Evolutionary conservation across 2,329 filamentous ascomycete species (phyloP), one percentile per base, ranked within the genome.

Genomic region (Passalora sequoiae): DNA sequence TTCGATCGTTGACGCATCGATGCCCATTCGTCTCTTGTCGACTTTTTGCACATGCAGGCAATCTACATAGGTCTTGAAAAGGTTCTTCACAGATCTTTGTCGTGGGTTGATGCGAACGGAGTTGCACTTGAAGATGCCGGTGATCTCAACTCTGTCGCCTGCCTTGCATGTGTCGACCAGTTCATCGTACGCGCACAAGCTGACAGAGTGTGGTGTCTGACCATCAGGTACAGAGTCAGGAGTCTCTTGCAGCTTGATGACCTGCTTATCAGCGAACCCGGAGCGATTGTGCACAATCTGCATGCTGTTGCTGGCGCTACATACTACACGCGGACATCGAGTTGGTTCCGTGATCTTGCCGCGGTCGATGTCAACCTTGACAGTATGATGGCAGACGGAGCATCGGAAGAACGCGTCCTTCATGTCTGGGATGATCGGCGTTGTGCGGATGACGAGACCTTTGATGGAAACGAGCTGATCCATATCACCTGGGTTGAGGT

Each of bases 61-160:
- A 66, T 98, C 92, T 40, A 98, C 84, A 54, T 95, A 98, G 0
- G 92, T 98, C 74, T 97, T 98, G 77, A 95, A 95, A 28, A 98
- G 81, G 51, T 88, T 86, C 74, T 96, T 97, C 61, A 97, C 81
- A 0, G 87, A 86, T 49, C 92, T 77, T 69, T 96, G 89, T 15
- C 89, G 83, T 16, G 92, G 91, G 62, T 97, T 98, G 50, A 97
- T 82, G 15, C 92, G 84, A 40, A 98, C 89, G 35, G 91, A 87
- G 55, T 86, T 95, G 62, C 89, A 89, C 52, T 92, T 84, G 77
- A 97, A 98, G 57, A 98, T 94, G 58, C 92, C 92, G 6, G 92
- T 98, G 46, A 98, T 83, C 66, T 95, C 84, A 27, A 98, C 84
- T 46, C 92, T 81, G 65, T 98, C 92, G 80, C 92, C 92, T 40